Base-by-base conservation (phyloP, 176 grass and related monocot species). In the Triticum turgidum region DNA sequence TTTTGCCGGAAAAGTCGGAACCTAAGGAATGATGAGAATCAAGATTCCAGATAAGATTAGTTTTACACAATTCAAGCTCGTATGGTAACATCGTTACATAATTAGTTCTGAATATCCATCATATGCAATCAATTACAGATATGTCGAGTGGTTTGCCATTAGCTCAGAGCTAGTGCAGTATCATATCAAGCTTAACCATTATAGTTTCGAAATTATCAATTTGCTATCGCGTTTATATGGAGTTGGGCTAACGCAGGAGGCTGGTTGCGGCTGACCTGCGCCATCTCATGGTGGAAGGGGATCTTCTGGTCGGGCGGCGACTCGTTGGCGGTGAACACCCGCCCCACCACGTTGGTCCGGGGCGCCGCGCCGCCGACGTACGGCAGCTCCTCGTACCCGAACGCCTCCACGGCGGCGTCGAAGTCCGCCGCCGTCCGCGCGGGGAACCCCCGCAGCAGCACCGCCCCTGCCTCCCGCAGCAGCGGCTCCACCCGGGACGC, bases 241-340 rank as follows among this genome's bases (percentile, higher is more conserved):
- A 74, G 13, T 18, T 38, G 27, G 17, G 27, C 18, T 5, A 21
- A 44, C 25, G 24, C 4, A 52, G 44, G 44, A 76, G 1, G 44
- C 5, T 1, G 14, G 71, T 18, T 78, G 62, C 5, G 12, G 73
- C 24, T 78, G 63, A 98, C 96, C 96, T 98, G 97, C 17, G 97
- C 97, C 97, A 98, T 98, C 80, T 98, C 97, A 21, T 98, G 97
- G 76, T 98, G 97, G 83, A 98, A 98, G 83, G 94, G 97, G 76
- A 98, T 98, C 83, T 92, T 91, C 89, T 96, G 94, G 61, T 98
- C 94, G 33, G 97, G 94, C 58, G 97, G 97, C 61, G 97, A 98
- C 75, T 98, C 97, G 80, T 98, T 96, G 65, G 97, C 93, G 17
- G 97, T 98, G 86, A 98, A 98, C 61, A 98, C 93, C 5, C 97